Percentiles rank a stretch among this genome's conserved stretches.
phyloP scores from a whole-genome alignment of 106 monocot genomes.

The Dactylorhiza incarnata region DNA sequence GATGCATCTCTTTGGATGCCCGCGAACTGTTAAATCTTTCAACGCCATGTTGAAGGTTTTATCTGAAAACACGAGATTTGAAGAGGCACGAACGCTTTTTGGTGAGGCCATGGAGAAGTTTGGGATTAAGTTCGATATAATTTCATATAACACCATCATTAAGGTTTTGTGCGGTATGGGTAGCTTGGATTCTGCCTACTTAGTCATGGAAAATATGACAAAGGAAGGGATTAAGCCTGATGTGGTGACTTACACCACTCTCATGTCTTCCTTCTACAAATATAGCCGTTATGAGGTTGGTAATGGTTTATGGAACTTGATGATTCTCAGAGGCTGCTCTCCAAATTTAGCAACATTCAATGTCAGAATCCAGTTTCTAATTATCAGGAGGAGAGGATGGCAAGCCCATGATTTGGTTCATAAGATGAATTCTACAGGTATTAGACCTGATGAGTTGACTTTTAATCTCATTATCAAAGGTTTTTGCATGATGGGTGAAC shows the following conservation, averaged over 20 bases:
- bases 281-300: constrained; percentile 56
- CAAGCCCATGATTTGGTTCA: constrained; percentile 56
- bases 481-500: constrained; percentile 61
- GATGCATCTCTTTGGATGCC: constrained; percentile 70
- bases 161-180: constrained; percentile 61
- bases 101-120: constrained; percentile 21
- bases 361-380: constrained; percentile 81
- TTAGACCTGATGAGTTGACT: constrained; percentile 69
- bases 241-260: constrained; percentile 82
- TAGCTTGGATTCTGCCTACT: constrained; percentile 45
- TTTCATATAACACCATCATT: constrained; percentile 73
- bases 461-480: constrained; percentile 94
- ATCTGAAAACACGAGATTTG: constrained; percentile 29
- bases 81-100: constrained; percentile 27
- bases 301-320: constrained; percentile 93
- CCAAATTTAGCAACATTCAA: constrained; percentile 84
- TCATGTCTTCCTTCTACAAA: constrained; percentile 80
- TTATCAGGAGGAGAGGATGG: constrained; percentile 62
- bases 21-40: constrained; percentile 68
- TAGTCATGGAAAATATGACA: constrained; percentile 70
- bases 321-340: constrained; percentile 55
- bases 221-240: constrained; percentile 51
- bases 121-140: constrained; percentile 60
- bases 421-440: constrained; percentile 47
- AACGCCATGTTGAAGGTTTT: constrained; percentile 80